These are phyloP conservation scores for Sarocladiaceae sp. DNA, from an alignment of 2,329 filamentous ascomycete species.

Conservation along the genomic window DNA sequence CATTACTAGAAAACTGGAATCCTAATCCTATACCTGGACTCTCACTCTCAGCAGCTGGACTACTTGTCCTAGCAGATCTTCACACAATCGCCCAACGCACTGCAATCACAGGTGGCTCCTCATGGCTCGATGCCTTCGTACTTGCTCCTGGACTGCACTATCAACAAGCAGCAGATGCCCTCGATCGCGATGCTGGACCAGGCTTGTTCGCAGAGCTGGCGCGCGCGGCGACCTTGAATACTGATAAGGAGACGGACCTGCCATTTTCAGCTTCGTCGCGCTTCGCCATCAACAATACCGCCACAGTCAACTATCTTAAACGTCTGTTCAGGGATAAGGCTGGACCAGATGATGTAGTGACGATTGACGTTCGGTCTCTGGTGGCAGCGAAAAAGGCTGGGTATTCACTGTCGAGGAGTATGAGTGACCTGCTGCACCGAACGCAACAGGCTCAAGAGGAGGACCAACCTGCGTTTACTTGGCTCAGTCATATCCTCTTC, in stretches of 20 bases:
- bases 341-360: constrained; percentile 17
- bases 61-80: constrained; percentile 57
- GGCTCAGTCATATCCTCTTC: constrained; percentile 45
- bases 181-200: constrained; percentile 36
- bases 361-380: constrained; percentile 21
- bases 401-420: constrained; percentile 17
- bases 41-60: constrained; percentile 45
- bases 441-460: constrained; percentile 15
- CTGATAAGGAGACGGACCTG: constrained; percentile 24
- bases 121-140: constrained; percentile 52
- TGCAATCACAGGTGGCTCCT: constrained; percentile 50
- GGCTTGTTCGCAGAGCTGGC: constrained; percentile 24
- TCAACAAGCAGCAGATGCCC: constrained; percentile 51
- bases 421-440: constrained; percentile 10
- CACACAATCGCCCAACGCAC: constrained; percentile 52
- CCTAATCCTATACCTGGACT: constrained; percentile 41
- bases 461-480: constrained; percentile 33
- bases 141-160: constrained; percentile 58
- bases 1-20: constrained; percentile 36
- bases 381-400: constrained; percentile 15
- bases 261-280: constrained; percentile 18
- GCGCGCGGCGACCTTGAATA: constrained; percentile 13
- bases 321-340: constrained; percentile 21
- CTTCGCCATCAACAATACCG: constrained; percentile 42
- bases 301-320: constrained; percentile 44